A percentile compares a stretch with the other conserved stretches of the same genome.
phyloP scores from a whole-genome alignment of 1,139 yeast genomes.

The Taphrina confusa region DNA sequence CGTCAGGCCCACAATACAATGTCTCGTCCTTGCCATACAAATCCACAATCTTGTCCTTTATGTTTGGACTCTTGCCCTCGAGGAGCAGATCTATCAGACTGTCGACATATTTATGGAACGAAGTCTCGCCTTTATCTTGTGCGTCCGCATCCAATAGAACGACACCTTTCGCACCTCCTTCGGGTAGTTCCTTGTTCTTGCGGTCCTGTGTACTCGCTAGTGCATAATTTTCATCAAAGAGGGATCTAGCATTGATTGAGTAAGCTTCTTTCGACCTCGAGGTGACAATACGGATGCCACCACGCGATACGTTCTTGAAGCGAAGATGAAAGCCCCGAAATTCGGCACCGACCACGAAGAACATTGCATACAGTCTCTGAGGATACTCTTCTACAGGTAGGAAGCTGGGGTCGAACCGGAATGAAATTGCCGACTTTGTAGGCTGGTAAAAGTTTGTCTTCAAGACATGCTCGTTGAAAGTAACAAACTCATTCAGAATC shows the following conservation, averaged over 20 bases:
- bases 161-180: conserved; percentile 98
- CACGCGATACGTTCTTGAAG: conserved; percentile 96
- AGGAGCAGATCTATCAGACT: conserved; percentile 82
- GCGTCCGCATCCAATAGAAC: conserved; percentile 75
- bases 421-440: conserved; percentile 91
- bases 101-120: conserved; percentile 91
- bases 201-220: conserved; percentile 95
- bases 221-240: conserved; percentile 95
- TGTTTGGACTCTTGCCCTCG: conserved; percentile 68
- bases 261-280: conserved; percentile 85
- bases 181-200: conserved; percentile 97
- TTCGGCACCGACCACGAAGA: conserved; percentile 92
- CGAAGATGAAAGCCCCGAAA: conserved; percentile 97
- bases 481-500: conserved; percentile 77
- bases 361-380: conserved; percentile 90
- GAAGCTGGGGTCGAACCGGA: conserved; percentile 83
- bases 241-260: conserved; percentile 77
- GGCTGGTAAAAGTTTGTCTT: conserved; percentile 94
- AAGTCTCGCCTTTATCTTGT: conserved; percentile 78
- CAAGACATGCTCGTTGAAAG: conserved; percentile 81
- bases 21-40: conserved; percentile 82
- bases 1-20: conserved; percentile 96
- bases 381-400: conserved; percentile 86
- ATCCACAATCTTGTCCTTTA: conserved; percentile 84
- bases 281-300: conserved; percentile 94